A percentile compares a stretch with the other conserved stretches of the same genome.
Conservation (phyloP, 2,329 filamentous ascomycete species). For the Cryphonectria japonica region DNA sequence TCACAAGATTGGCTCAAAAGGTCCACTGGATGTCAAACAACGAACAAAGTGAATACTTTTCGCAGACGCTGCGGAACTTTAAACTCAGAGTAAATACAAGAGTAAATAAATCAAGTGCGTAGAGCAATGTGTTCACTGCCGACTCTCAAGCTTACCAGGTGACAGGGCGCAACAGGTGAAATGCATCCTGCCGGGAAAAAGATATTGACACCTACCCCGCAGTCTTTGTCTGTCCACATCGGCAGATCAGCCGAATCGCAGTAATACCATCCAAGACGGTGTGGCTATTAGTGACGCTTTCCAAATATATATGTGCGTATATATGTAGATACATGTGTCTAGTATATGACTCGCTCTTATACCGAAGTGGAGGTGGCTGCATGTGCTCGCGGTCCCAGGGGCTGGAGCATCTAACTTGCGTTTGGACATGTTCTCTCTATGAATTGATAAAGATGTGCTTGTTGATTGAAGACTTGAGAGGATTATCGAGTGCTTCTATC, state of each 20-base stretch:
- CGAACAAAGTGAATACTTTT: no score
- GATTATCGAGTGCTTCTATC: no score
- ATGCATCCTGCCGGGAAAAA: neutral
- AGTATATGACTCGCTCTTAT: no score
- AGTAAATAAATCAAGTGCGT: neutral
- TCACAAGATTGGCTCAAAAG: neutral
- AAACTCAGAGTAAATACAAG: neutral
- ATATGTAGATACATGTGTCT: neutral
- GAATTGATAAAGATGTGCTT: no score
- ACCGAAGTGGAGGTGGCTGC: no score
- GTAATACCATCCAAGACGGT: neutral
- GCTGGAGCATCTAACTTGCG: no score
- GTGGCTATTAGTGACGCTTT: neutral
- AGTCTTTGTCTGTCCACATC: conserved; percentile 3
- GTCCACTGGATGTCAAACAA: neutral
- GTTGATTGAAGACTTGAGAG: no score
- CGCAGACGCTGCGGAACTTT: neutral
- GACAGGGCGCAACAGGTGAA: neutral
- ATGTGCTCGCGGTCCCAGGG: no score
- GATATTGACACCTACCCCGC: conserved; percentile 9
- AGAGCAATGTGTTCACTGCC: neutral
- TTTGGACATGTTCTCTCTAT: no score
- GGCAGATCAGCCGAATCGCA: conserved; percentile 3
- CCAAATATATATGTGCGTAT: neutral
- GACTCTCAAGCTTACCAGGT: neutral